A percentile compares a stretch with the other conserved stretches of the same genome.
Evolutionary conservation across 192 early-diverging fungal genomes (phyloP).

Genomic region (Cetraspora pellucida): DNA sequence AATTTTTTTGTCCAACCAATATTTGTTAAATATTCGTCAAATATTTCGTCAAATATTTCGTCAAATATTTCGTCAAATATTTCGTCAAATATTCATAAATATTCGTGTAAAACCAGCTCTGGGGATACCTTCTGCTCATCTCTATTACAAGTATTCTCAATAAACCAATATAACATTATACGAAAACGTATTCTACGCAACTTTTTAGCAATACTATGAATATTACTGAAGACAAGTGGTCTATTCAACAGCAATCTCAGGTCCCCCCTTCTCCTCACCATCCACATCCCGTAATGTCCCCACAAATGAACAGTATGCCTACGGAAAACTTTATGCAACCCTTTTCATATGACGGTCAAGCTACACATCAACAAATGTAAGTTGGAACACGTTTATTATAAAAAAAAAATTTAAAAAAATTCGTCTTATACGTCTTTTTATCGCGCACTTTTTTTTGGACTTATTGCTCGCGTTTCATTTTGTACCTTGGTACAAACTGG

Average conservation of each 20-base stretch:
- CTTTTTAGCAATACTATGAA: constrained; percentile 23
- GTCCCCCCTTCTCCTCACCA: constrained; percentile 28
- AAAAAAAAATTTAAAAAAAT: background rate
- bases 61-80: no score
- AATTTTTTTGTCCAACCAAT: no score
- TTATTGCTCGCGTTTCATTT: constrained; percentile 10
- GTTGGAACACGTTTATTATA: background rate
- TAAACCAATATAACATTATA: no score
- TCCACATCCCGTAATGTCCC: background rate
- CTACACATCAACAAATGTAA: constrained; percentile 31
- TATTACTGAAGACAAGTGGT: constrained; percentile 30
- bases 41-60: no score
- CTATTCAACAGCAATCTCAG: constrained; percentile 12
- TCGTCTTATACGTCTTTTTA: background rate
- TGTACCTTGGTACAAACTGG: constrained; percentile 31
- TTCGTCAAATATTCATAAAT: no score
- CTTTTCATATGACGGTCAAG: constrained; percentile 1
- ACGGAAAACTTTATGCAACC: constrained; percentile 22
- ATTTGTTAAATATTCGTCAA: no score
- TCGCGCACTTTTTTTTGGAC: background rate
- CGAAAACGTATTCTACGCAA: no score
- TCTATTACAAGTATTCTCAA: no score
- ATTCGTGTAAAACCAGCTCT: no score
- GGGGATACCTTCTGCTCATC: no score
- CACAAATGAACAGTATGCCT: constrained; percentile 17